A percentile compares a stretch with the other conserved stretches of the same genome.
Conservation (phyloP, 768 basidiomycete species). For the Lentinula boryana region DNA sequence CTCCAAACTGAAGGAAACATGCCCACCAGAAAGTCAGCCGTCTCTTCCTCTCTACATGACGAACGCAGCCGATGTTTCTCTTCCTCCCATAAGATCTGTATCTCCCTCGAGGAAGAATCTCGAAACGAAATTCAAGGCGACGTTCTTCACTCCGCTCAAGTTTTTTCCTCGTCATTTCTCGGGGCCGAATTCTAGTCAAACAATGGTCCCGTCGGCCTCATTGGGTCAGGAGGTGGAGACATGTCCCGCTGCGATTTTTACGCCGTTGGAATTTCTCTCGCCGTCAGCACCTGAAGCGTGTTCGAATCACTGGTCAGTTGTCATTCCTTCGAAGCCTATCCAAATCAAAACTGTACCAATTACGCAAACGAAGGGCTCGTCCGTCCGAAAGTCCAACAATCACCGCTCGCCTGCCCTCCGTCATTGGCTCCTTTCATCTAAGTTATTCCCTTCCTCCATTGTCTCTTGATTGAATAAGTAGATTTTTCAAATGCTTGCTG, state of each 20-base stretch:
- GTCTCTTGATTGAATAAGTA: constrained; percentile 14
- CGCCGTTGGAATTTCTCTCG: not conserved
- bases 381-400: constrained; percentile 21
- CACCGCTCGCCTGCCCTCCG: constrained; percentile 36
- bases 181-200: not conserved
- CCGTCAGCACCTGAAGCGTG: not conserved
- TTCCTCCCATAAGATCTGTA: constrained; percentile 28
- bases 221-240: constrained; percentile 1
- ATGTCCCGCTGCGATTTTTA: not conserved
- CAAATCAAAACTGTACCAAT: constrained; percentile 21
- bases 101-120: constrained; percentile 16
- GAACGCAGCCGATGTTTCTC: constrained; percentile 34
- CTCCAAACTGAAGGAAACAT: constrained; percentile 21
- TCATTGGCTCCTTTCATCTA: constrained; percentile 51
- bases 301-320: not conserved
- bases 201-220: constrained; percentile 17
- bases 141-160: constrained; percentile 35
- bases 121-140: constrained; percentile 24
- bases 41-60: constrained; percentile 31
- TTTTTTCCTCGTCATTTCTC: constrained; percentile 40
- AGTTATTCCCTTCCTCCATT: constrained; percentile 39
- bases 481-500: not conserved
- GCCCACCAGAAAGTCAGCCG: constrained; percentile 36
- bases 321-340: not conserved
- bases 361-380: constrained; percentile 11